Conservation (phyloP, 2,329 filamentous ascomycete genomes). For the Sarocladium kiliense region DNA sequence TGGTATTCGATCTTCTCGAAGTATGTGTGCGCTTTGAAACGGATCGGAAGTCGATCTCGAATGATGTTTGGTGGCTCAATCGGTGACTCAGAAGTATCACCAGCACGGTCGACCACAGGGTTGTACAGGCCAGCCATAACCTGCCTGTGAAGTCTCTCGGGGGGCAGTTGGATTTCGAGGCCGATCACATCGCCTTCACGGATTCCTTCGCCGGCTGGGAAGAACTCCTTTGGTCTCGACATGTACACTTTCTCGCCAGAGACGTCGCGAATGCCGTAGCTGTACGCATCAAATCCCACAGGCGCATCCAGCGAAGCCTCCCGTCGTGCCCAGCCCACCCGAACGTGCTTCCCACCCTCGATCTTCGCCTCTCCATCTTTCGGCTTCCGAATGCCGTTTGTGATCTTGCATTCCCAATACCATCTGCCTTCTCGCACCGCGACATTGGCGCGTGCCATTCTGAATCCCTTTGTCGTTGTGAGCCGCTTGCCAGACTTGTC, state of each 20-base stretch:
- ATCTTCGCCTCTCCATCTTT: constrained; percentile 37
- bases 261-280: constrained; percentile 87
- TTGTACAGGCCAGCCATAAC: constrained; percentile 85
- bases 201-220: constrained; percentile 71
- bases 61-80: constrained; percentile 74
- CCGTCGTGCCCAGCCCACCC: constrained; percentile 79
- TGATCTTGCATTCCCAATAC: constrained; percentile 92
- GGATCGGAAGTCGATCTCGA: constrained; percentile 89
- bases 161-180: constrained; percentile 84
- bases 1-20: constrained; percentile 93
- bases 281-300: constrained; percentile 86
- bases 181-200: constrained; percentile 91
- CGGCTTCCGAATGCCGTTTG: constrained; percentile 58
- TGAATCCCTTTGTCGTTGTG: constrained; percentile 88
- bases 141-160: constrained; percentile 79
- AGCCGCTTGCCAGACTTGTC: constrained; percentile 70
- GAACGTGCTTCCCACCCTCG: constrained; percentile 59
- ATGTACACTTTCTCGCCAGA: constrained; percentile 89
- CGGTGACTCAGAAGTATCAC: constrained; percentile 37
- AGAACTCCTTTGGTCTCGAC: constrained; percentile 88
- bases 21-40: constrained; percentile 89
- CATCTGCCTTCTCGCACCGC: constrained; percentile 82
- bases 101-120: constrained; percentile 67
- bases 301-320: constrained; percentile 80
- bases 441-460: constrained; percentile 86